Percentiles rank a stretch among this genome's conserved stretches.
phyloP scores from a whole-genome alignment of 352 stramenopile genomes.

The Blastocystis hominis region DNA sequence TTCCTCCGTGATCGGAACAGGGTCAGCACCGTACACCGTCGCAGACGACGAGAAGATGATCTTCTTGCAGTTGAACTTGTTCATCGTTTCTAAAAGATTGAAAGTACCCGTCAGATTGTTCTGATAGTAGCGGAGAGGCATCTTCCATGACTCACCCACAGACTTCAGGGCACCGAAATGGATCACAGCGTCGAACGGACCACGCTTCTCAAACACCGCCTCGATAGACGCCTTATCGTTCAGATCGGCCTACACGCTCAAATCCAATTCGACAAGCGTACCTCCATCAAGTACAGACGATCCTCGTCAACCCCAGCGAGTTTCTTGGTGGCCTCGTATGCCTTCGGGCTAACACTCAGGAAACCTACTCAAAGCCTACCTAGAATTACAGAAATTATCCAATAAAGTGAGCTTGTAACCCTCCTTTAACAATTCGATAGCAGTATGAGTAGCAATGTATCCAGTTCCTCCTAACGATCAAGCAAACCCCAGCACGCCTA shows the following conservation, averaged over 20 bases:
- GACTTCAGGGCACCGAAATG: constrained; percentile 79
- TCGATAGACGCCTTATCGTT: constrained; percentile 65
- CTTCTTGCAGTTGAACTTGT: constrained; percentile 66
- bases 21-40: constrained; percentile 71
- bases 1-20: constrained; percentile 56
- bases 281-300: constrained; percentile 42
- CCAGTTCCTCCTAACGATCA: constrained; percentile 67
- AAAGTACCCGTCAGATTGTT: constrained; percentile 74
- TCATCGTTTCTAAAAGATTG: constrained; percentile 68
- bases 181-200: constrained; percentile 68
- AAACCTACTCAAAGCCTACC: background rate
- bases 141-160: constrained; percentile 70
- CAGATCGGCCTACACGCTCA: constrained; percentile 61
- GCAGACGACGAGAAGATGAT: constrained; percentile 72
- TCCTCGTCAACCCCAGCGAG: constrained; percentile 63
- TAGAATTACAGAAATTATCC: constrained; percentile 75
- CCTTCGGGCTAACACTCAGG: constrained; percentile 62
- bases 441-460: constrained; percentile 79
- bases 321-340: constrained; percentile 66
- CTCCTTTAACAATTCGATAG: constrained; percentile 70
- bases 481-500: background rate
- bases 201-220: constrained; percentile 68
- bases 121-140: constrained; percentile 72
- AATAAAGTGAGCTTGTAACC: constrained; percentile 74
- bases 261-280: background rate